A percentile compares a stretch with the other conserved stretches of the same genome.
Conservation (phyloP, 2,329 filamentous ascomycete genomes). For the Coniochaeta sp. region DNA sequence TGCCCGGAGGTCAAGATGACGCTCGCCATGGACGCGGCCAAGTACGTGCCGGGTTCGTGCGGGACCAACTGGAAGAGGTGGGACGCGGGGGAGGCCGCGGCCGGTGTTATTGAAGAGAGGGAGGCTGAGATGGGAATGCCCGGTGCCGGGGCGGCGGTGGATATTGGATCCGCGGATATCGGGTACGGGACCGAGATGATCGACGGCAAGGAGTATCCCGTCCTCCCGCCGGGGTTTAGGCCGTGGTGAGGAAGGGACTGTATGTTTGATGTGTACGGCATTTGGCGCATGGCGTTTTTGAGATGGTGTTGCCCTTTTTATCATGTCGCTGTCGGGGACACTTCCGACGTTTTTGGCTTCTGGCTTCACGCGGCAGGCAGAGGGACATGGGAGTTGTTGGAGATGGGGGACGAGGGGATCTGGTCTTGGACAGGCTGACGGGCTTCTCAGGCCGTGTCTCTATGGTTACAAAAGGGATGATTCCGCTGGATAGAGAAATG, state of each 20-base stretch:
- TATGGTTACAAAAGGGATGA: not conserved
- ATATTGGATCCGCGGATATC: conserved; percentile 10
- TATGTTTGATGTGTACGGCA: not conserved
- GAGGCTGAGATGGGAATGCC: conserved; percentile 1
- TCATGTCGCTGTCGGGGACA: not conserved
- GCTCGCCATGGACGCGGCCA: conserved; percentile 44
- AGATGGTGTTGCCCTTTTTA: not conserved
- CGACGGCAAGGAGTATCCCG: conserved; percentile 31
- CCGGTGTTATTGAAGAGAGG: conserved; percentile 4
- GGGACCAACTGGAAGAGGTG: conserved; percentile 36
- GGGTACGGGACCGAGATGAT: conserved; percentile 32
- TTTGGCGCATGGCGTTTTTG: not conserved
- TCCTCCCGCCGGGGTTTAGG: conserved; percentile 25
- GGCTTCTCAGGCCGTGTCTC: not conserved
- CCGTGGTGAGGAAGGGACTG: conserved; percentile 20
- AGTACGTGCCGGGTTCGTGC: conserved; percentile 41
- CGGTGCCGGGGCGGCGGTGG: conserved; percentile 11
- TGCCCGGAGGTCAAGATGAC: conserved; percentile 54
- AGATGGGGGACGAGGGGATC: not conserved
- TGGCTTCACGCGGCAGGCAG: not conserved
- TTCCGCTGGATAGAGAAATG: not conserved
- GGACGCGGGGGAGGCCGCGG: conserved; percentile 5
- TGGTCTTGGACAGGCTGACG: not conserved
- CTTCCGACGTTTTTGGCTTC: too few relatives aligned
- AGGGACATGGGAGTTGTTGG: not conserved